phyloP scores from a whole-genome alignment of 1,284 basidiomycete genomes.

The Ceratobasidium sp. region DNA sequence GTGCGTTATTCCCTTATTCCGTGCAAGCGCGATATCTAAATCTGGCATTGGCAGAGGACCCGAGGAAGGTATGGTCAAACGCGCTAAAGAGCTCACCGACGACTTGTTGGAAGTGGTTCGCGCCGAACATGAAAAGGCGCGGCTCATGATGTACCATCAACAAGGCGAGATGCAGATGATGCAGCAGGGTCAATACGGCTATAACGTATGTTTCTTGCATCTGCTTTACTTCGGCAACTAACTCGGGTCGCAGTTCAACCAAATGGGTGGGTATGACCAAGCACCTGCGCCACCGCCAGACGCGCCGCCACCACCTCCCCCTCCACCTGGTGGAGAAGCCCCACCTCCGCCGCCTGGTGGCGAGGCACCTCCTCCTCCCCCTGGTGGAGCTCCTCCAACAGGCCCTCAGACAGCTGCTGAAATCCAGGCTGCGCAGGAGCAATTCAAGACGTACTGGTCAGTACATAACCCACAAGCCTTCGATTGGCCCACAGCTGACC shows the following conservation, averaged over 20 bases:
- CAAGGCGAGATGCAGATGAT: constrained; percentile 83
- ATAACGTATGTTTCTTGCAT: constrained; percentile 52
- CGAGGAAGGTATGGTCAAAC: constrained; percentile 83
- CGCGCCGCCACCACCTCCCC: constrained; percentile 57
- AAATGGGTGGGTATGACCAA: constrained; percentile 44
- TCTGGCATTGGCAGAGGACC: constrained; percentile 66
- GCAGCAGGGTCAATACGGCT: constrained; percentile 77
- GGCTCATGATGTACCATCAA: constrained; percentile 64
- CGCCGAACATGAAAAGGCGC: constrained; percentile 84
- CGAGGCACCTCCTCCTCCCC: constrained; percentile 46
- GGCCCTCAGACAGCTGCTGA: constrained; percentile 53
- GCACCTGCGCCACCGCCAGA: constrained; percentile 58
- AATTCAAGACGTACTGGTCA: constrained; percentile 53
- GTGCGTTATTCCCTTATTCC: constrained; percentile 55
- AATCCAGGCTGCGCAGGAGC: constrained; percentile 50
- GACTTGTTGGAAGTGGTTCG: constrained; percentile 87
- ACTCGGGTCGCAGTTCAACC: not conserved
- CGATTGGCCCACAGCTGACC: constrained; percentile 16
- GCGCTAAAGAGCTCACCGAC: constrained; percentile 87
- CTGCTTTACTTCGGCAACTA: not conserved
- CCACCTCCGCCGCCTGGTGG: constrained; percentile 63
- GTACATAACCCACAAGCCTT: constrained; percentile 3
- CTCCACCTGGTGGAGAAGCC: constrained; percentile 60
- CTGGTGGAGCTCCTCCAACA: constrained; percentile 46
- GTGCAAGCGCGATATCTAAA: constrained; percentile 32